Evolutionary conservation across 768 basidiomycete species (phyloP).

Genomic region (Lactifluus pinguis): DNA sequence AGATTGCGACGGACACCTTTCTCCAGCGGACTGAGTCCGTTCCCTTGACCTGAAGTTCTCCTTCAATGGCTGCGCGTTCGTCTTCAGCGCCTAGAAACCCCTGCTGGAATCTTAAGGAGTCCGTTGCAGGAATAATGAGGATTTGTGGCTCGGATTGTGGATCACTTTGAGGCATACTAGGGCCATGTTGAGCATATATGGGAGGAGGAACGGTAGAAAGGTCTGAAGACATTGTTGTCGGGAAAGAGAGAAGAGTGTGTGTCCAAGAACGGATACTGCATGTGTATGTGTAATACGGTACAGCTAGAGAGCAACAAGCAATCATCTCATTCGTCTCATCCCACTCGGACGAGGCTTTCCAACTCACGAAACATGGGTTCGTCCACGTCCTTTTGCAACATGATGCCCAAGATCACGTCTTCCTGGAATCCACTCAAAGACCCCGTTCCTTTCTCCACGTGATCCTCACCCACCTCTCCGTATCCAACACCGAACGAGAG

Average conservation of each 20-base stretch:
- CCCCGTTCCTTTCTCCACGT: constrained; percentile 64
- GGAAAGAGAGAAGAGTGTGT: no score
- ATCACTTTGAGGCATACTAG: background rate
- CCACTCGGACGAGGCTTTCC: constrained; percentile 69
- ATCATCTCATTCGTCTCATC: constrained; percentile 25
- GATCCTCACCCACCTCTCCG: constrained; percentile 58
- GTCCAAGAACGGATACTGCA: no score
- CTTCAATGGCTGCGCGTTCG: constrained; percentile 76
- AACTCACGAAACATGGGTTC: constrained; percentile 66
- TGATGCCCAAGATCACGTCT: constrained; percentile 54
- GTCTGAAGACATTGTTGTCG: constrained; percentile 5
- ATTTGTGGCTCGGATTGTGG: constrained; percentile 43
- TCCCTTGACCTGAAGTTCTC: constrained; percentile 80
- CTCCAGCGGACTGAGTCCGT: constrained; percentile 46
- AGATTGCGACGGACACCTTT: constrained; percentile 55
- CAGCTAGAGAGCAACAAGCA: background rate
- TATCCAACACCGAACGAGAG: constrained; percentile 84
- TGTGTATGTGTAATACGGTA: background rate
- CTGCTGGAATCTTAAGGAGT: constrained; percentile 73
- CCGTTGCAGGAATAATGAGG: constrained; percentile 61
- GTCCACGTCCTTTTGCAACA: constrained; percentile 68
- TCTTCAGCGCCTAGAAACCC: constrained; percentile 79
- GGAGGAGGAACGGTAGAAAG: constrained; percentile 5
- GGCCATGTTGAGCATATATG: constrained; percentile 11
- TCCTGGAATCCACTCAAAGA: constrained; percentile 66